Evolutionary conservation across 2,329 filamentous ascomycete species (phyloP), one percentile per base, ranked within the genome.

Genomic region (Stagonosporopsis vannaccii): DNA sequence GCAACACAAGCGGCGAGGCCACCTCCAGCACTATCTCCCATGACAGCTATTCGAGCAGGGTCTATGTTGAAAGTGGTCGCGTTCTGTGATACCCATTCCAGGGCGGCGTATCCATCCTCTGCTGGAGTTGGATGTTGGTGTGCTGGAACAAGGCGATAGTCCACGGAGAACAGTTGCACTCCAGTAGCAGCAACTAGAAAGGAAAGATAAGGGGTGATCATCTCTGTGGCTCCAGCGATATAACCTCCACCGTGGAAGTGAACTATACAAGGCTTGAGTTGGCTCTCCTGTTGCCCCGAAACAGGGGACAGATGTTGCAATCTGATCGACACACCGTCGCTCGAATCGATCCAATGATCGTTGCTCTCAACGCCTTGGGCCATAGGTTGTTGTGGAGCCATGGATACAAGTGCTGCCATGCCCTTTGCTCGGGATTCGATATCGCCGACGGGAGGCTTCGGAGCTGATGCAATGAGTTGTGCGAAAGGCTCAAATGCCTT

Each of bases 11-110:
- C 77, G 0, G 78, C 78, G 1, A 82, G 66, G 4, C 75, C 76
- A 19, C 76, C 80, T 6, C 80, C 81, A 0, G 76, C 78, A 26
- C 77, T 79, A 41, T 79, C 77, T 15, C 80, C 80, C 49, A 76
- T 71, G 35, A 82, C 64, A 20, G 73, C 75, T 52, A 84, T 74
- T 8, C 75, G 71, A 1, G 60, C 56, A 1, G 67, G 65, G 56
- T 82, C 79, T 48, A 82, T 63, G 8, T 70, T 71, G 17, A 82
- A 71, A 15, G 75, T 66, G 0, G 33, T 54, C 4, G 77, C 75
- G 51, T 82, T 68, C 35, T 69, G 45, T 44, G 67, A 59, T 3
- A 81, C 56, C 73, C 77, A 82, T 6, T 59, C 32, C 15, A 82
- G 65, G 2, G 62, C 70, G n/a, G 73, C 69, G 61, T 79, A 80